Evolutionary conservation across 2,329 filamentous ascomycete genomes (phyloP), one percentile per base, ranked within the genome.

Genomic region (Pseudogymnoascus sp.): DNA sequence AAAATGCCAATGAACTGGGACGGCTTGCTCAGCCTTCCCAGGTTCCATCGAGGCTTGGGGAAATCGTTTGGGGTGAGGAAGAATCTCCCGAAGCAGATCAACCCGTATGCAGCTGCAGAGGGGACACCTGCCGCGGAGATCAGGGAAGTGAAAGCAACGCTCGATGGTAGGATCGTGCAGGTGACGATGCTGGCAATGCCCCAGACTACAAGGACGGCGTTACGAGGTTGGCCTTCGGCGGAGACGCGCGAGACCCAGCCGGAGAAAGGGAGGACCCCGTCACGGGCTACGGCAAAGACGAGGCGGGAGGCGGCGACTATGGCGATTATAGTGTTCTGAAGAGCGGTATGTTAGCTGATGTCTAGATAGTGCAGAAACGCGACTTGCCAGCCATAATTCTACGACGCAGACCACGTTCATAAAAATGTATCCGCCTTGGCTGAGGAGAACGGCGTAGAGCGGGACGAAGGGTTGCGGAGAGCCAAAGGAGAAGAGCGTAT

Each of bases 231-330:
- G 61, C 83, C 84, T 23, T 78, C 75, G 7, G 77, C 72, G 7
- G 76, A 76, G 2, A 86, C 82, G 16, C 76, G 72, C 3, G 82
- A 80, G 47, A 85, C 84, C 80, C 83, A 84, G 35, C 76, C 69
- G 1, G 82, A 84, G 72, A 80, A 84, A 0, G 84, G 83, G 2
- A 86, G 75, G 18, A 86, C 82, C 37, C 83, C 82, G 68, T 86
- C 84, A 53, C 83, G 78, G 28, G 84, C 84, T 3, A 86, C 83
- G 44, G 83, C 84, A 70, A 84, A 86, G 66, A 86, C 82, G 1
- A 85, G 76, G n/a, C 83, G 79, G 3, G 83, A 85, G 12, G 81
- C 81, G 6, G 83, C 83, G 11, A 84, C 77, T 50, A 84, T 79
- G 18, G 82, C 81, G 63, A 85, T 82, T 0, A 82, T 82, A 1